Percentiles rank a stretch among this genome's conserved stretches.
Conservation (phyloP, 768 basidiomycete genomes). For the Lentinula detonsa region DNA sequence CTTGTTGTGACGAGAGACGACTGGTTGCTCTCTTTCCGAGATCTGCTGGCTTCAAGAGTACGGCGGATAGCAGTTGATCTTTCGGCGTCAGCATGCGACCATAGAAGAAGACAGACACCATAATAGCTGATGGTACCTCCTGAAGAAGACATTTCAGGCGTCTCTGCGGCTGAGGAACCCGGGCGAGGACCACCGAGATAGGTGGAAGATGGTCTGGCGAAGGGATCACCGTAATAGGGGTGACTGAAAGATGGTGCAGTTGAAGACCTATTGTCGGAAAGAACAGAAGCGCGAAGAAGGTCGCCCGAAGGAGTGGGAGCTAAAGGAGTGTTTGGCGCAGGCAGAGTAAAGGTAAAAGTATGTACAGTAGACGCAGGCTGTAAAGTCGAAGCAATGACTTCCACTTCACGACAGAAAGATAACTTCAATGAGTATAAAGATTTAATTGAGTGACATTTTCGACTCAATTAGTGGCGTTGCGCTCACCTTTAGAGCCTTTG, state of each 20-base stretch:
- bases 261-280: slow-evolving; percentile 58
- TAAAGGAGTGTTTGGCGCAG: slow-evolving; percentile 68
- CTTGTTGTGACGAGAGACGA: slow-evolving; percentile 57
- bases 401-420: slow-evolving; percentile 87
- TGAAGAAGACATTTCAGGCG: slow-evolving; percentile 22
- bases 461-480: slow-evolving; percentile 4
- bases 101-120: slow-evolving; percentile 90
- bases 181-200: slow-evolving; percentile 53
- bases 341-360: slow-evolving; percentile 84
- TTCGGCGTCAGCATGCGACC: slow-evolving; percentile 92
- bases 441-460: slow-evolving; percentile 1
- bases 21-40: slow-evolving; percentile 76
- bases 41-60: slow-evolving; percentile 73
- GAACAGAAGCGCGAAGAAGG: slow-evolving; percentile 67
- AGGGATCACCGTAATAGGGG: slow-evolving; percentile 73
- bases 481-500: slow-evolving; percentile 81
- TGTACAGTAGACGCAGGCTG: slow-evolving; percentile 92
- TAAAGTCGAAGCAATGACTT: slow-evolving; percentile 91
- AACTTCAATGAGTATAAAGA: slow-evolving; percentile 40
- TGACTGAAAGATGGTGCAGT: slow-evolving; percentile 70
- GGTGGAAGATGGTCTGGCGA: slow-evolving; percentile 72
- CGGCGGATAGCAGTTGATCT: slow-evolving; percentile 79
- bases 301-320: slow-evolving; percentile 71
- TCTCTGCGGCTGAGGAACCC: slow-evolving; percentile 15
- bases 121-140: slow-evolving; percentile 65